These are phyloP conservation scores for Parathielavia hyrcaniae DNA, from an alignment of 495 filamentous ascomycete species.

Conservation along the genomic window DNA sequence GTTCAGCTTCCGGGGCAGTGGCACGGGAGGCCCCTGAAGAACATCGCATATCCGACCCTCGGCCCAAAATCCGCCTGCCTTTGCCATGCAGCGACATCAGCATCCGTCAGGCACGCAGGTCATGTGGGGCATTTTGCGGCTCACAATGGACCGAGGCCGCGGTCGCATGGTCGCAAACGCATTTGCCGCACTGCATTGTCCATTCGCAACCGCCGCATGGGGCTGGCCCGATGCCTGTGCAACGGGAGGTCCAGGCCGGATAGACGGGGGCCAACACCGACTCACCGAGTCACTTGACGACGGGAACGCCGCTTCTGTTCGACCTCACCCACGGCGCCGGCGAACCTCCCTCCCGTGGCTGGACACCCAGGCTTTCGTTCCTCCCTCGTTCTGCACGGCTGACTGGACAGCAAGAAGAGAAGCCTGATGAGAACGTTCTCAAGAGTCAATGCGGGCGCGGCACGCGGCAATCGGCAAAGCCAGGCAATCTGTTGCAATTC, in stretches of 20 bases:
- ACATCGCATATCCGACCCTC: background rate
- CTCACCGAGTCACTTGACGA: constrained; percentile 10
- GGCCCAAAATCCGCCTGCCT: too few species aligned
- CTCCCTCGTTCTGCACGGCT: constrained; percentile 13
- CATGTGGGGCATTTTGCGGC: too few species aligned
- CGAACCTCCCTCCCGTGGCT: background rate
- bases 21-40: background rate
- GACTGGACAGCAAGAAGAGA: background rate
- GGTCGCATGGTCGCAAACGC: too few species aligned
- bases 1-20: background rate
- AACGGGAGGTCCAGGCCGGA: background rate
- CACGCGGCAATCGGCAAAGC: background rate
- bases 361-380: background rate
- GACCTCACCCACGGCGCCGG: constrained; percentile 3
- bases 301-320: constrained; percentile 1
- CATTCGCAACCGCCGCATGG: too few species aligned
- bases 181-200: too few species aligned
- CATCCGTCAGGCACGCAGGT: too few species aligned
- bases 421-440: too few species aligned
- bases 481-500: background rate
- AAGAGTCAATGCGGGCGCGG: background rate
- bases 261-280: background rate
- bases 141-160: too few species aligned
- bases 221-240: too few species aligned
- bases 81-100: too few species aligned